Percentiles rank a stretch among this genome's conserved stretches.
These are phyloP conservation scores for Exsudoporus floridanus DNA, from an alignment of 1,284 basidiomycete species.

Conservation along the genomic window DNA sequence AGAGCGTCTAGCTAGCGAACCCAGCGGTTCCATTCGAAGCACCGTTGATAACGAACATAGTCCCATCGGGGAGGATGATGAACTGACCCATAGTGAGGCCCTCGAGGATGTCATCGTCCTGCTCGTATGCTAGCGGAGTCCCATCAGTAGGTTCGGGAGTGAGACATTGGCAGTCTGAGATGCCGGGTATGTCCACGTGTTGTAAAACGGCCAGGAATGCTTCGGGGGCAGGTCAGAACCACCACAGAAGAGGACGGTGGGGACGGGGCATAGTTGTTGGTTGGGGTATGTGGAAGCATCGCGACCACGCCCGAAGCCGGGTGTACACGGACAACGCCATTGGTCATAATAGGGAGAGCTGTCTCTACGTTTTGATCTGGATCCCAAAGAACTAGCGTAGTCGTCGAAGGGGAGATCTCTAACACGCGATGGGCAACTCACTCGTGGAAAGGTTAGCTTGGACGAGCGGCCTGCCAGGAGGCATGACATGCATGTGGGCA, in stretches of 20 bases:
- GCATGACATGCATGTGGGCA: slow-evolving; percentile 56
- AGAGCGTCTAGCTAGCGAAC: no score
- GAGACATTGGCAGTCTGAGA: slow-evolving; percentile 66
- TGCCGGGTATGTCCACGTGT: slow-evolving; percentile 64
- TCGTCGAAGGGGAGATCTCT: not conserved
- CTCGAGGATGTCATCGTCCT: slow-evolving; percentile 74
- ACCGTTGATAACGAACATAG: slow-evolving; percentile 78
- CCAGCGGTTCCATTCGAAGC: no score
- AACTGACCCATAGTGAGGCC: slow-evolving; percentile 86
- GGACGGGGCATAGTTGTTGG: slow-evolving; percentile 86
- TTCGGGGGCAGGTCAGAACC: slow-evolving; percentile 72
- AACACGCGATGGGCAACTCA: not conserved
- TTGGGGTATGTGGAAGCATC: slow-evolving; percentile 88
- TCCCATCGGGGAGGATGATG: slow-evolving; percentile 74
- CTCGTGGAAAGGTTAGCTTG: slow-evolving; percentile 54
- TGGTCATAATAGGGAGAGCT: slow-evolving; percentile 58
- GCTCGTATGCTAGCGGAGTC: no score
- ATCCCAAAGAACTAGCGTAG: slow-evolving; percentile 58
- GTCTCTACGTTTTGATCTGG: slow-evolving; percentile 60
- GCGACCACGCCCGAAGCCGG: slow-evolving; percentile 86
- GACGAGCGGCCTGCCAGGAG: slow-evolving; percentile 50
- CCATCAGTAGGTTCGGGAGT: no score
- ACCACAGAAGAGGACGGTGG: no score
- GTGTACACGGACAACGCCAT: slow-evolving; percentile 79
- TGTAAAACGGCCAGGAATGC: slow-evolving; percentile 61